Evolutionary conservation across 176 grass and related monocot species (phyloP).

Genomic region (Saccharum spontaneum): DNA sequence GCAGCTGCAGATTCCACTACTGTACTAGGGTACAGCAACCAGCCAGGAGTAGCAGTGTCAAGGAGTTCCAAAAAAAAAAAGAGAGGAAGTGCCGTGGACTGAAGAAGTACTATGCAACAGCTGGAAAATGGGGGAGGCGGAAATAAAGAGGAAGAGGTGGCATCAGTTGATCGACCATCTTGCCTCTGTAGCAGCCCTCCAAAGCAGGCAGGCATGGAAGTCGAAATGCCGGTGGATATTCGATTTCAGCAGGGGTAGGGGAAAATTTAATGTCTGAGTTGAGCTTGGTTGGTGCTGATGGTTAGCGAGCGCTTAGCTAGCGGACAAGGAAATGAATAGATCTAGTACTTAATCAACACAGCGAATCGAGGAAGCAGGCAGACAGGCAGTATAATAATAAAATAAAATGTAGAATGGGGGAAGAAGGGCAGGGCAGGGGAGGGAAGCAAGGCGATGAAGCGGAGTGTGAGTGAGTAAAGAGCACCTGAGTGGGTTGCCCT

Average conservation of each 20-base stretch:
- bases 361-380: not conserved
- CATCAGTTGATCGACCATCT: not conserved
- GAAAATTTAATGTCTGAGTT: not conserved
- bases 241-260: not conserved
- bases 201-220: no score
- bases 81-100: not conserved
- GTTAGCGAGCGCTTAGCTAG: not conserved
- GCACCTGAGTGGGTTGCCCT: slow-evolving; percentile 75
- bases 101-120: no score
- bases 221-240: not conserved
- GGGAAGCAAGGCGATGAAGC: no score
- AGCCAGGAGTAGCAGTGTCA: no score
- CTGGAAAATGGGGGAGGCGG: not conserved
- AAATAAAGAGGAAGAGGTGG: not conserved
- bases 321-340: not conserved
- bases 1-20: not conserved
- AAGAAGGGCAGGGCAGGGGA: not conserved
- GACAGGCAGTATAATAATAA: not conserved
- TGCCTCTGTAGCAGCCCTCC: not conserved
- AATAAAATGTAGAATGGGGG: no score
- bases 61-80: not conserved
- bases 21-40: not conserved
- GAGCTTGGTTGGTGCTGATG: not conserved
- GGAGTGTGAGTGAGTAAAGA: slow-evolving; percentile 24
- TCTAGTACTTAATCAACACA: not conserved